Conservation (phyloP, 495 filamentous ascomycete genomes). For the Xylaria bambusicola region DNA sequence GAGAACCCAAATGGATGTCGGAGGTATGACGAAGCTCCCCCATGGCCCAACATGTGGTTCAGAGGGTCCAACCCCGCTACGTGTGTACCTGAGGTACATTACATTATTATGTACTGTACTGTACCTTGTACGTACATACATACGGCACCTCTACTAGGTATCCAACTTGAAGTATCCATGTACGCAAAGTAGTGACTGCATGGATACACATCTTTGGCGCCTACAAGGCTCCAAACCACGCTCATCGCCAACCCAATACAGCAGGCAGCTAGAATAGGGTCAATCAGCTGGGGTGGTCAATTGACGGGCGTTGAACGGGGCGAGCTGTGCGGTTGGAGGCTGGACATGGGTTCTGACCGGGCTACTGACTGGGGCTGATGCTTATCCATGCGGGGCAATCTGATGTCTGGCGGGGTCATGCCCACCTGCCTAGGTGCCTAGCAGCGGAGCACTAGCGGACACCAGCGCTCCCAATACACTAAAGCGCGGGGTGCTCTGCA, state of each 20-base stretch:
- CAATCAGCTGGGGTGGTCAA: conserved; percentile 16
- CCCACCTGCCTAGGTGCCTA: too few relatives aligned
- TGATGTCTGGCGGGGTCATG: background rate
- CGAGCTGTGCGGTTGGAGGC: too few relatives aligned
- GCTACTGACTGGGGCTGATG: conserved; percentile 9
- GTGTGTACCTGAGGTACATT: background rate
- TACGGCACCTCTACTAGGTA: too few relatives aligned
- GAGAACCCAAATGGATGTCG: background rate
- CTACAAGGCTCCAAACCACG: background rate
- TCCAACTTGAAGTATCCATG: too few relatives aligned
- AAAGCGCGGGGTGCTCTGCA: background rate
- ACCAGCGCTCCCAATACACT: too few relatives aligned
- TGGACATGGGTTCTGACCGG: too few relatives aligned
- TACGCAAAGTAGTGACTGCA: too few relatives aligned
- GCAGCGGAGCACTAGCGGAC: too few relatives aligned
- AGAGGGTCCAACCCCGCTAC: too few relatives aligned
- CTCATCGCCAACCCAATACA: conserved; percentile 7
- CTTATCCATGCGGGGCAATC: background rate
- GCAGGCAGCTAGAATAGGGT: conserved; percentile 14
- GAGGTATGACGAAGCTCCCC: background rate
- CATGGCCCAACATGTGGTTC: background rate
- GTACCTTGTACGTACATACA: too few relatives aligned
- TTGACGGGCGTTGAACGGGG: background rate
- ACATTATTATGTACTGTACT: too few relatives aligned
- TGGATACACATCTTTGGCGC: too few relatives aligned